Evolutionary conservation across 2,329 filamentous ascomycete species (phyloP).

Genomic region (Calonectria hongkongensis): DNA sequence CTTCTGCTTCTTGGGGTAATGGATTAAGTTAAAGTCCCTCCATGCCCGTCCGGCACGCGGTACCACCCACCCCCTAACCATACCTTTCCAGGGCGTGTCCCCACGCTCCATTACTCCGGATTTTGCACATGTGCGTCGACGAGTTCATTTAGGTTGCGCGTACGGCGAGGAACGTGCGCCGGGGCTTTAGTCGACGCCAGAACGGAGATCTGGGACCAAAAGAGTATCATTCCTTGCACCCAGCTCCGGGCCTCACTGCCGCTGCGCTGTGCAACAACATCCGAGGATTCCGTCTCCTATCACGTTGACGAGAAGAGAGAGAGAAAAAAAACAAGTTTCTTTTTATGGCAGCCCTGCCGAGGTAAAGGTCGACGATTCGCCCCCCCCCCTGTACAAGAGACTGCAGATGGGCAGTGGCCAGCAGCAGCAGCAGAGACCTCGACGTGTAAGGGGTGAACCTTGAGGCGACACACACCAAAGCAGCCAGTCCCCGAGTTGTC

Average conservation of each 20-base stretch:
- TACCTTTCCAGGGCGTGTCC: slow-evolving; percentile 13
- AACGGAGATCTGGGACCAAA: neutral
- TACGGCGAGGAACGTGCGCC: slow-evolving; percentile 24
- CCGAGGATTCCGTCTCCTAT: slow-evolving; percentile 23
- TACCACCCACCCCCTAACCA: slow-evolving; percentile 23
- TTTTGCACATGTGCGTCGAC: slow-evolving; percentile 27
- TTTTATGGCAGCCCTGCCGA: neutral
- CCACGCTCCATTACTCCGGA: slow-evolving; percentile 30
- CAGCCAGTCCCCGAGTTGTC: slow-evolving; percentile 4
- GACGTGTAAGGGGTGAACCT: slow-evolving; percentile 28
- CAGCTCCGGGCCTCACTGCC: slow-evolving; percentile 9
- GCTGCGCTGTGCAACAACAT: slow-evolving; percentile 2
- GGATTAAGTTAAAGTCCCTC: slow-evolving; percentile 33
- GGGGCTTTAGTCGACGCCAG: slow-evolving; percentile 11
- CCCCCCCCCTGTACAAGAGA: slow-evolving; percentile 6
- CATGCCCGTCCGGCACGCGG: slow-evolving; percentile 30
- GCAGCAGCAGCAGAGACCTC: slow-evolving; percentile 17
- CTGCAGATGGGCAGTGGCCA: slow-evolving; percentile 27
- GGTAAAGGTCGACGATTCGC: neutral
- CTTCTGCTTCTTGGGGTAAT: neutral
- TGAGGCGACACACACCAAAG: neutral
- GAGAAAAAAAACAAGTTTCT: neutral
- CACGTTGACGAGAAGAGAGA: neutral
- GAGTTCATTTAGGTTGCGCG: slow-evolving; percentile 9
- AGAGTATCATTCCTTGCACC: slow-evolving; percentile 2